Evolutionary conservation across 352 stramenopile genomes (phyloP), one percentile per base, ranked within the genome.

Genomic region (Plasmopara halstedii): DNA sequence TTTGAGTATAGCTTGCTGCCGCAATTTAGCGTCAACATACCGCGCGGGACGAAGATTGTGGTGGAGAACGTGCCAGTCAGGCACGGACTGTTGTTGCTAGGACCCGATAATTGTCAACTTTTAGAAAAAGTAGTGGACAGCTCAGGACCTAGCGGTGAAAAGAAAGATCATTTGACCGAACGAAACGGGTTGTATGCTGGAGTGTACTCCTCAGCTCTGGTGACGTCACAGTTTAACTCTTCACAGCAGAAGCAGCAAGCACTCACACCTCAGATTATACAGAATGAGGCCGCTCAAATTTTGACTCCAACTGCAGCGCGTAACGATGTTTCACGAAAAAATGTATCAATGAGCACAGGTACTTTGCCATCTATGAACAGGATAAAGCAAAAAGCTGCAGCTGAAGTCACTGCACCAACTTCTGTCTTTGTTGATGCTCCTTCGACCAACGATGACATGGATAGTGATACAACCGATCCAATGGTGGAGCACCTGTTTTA

Each of bases 401-500:
- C 22, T 27, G 62, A 20, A 47, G 52, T 15, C 36, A 42, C 23
- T 44, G 36, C 25, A 10, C 53, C 53, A 7, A 53, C 62, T 3
- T 53, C 60, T 6, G 70, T 82, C 18, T 85, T 84, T 46, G 64
- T 88, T 13, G 76, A 88, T 39, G 48, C 73, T 6, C 57, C 70
- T 9, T 79, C 68, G 1, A 83, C 73, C 1, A 71, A 80, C 18
- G 75, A 85, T 22, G 68, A 78, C 15, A 63, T 66, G 33, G 58
- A 60, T 17, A 88, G 76, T 51, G 76, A 88, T 34, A 70, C 53
- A 2, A 88, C 76, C n/a, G 76, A 88, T 33, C 76, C 76, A 27
- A 78, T 66, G 57, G 70, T 88, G 4, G 60, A 83, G 50, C 73
- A 88, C 39, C 46, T 88, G 14, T 88, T 88, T 21, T 88, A 88